Percentiles rank a stretch among this genome's conserved stretches.
Conservation (phyloP, 179 eudicot species). For the Camellia oleifera region DNA sequence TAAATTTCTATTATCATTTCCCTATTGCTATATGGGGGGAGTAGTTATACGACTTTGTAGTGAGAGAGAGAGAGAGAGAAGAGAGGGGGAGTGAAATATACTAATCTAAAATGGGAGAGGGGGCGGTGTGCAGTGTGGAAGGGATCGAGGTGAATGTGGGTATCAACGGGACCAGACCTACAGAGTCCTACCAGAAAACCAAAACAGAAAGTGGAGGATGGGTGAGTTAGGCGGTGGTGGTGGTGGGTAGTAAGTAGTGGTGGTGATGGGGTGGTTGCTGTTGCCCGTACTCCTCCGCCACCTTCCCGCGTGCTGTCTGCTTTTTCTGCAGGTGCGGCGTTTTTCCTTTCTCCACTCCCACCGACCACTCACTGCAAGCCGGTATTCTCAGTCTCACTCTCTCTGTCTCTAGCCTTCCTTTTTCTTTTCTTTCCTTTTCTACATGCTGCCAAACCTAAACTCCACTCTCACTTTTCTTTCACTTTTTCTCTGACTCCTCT, state of each 20-base stretch:
- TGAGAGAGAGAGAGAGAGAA: no score
- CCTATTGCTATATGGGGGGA: no score
- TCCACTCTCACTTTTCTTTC: constrained; percentile 20
- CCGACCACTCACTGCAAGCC: constrained; percentile 34
- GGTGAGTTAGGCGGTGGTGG: neutral
- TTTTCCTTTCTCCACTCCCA: neutral
- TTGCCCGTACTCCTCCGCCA: constrained; percentile 17
- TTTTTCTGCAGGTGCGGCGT: constrained; percentile 19
- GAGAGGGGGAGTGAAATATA: no score
- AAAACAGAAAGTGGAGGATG: no score
- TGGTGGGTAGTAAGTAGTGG: neutral
- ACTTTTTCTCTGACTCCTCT: constrained; percentile 4
- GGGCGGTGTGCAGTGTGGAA: neutral
- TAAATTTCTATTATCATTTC: no score
- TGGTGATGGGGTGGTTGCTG: constrained; percentile 5
- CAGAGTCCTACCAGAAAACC: no score
- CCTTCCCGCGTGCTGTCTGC: constrained; percentile 28
- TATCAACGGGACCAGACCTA: constrained; percentile 25
- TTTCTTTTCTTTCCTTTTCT: neutral
- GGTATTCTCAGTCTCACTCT: constrained; percentile 21
- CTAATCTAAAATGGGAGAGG: neutral
- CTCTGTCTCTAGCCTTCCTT: neutral
- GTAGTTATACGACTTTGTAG: no score
- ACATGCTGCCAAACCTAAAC: constrained; percentile 16
- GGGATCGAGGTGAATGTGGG: constrained; percentile 40